Evolutionary conservation across 208 protist species (phyloP).

Genomic region (Lotmaria passim): DNA sequence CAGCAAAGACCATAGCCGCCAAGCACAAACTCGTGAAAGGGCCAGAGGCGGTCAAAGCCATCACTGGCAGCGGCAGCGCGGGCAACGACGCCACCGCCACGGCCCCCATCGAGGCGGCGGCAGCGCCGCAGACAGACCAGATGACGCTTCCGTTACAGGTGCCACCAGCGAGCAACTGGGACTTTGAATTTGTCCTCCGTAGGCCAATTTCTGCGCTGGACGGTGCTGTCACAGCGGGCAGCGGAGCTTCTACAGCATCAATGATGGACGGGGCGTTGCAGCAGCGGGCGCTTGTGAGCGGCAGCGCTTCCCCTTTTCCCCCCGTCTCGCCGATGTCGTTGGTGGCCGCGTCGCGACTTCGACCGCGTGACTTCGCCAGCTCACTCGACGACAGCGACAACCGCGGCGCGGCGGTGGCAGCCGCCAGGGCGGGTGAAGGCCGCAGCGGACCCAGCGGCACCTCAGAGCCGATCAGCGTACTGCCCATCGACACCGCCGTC

Average conservation of each 20-base stretch:
- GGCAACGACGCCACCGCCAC: not conserved
- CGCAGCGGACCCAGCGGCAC: not conserved
- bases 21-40: not conserved
- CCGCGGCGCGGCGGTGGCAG: too few species aligned
- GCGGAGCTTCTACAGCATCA: not conserved
- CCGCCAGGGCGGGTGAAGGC: too few species aligned
- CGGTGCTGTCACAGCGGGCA: not conserved
- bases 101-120: not conserved
- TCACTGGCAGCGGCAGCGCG: not conserved
- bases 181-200: slow-evolving; percentile 70
- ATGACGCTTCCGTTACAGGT: not conserved
- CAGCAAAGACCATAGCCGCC: not conserved
- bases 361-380: not conserved
- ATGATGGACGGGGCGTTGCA: not conserved
- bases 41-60: not conserved
- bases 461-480: slow-evolving; percentile 27
- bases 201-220: slow-evolving; percentile 19
- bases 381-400: not conserved
- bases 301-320: not conserved
- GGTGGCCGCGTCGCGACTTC: not conserved
- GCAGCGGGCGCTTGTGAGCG: not conserved
- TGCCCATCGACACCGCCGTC: slow-evolving; percentile 19
- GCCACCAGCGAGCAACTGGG: slow-evolving; percentile 26
- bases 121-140: not conserved
- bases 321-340: not conserved